Evolutionary conservation across 2,329 filamentous ascomycete genomes (phyloP).

Genomic region (Apiospora aurea): DNA sequence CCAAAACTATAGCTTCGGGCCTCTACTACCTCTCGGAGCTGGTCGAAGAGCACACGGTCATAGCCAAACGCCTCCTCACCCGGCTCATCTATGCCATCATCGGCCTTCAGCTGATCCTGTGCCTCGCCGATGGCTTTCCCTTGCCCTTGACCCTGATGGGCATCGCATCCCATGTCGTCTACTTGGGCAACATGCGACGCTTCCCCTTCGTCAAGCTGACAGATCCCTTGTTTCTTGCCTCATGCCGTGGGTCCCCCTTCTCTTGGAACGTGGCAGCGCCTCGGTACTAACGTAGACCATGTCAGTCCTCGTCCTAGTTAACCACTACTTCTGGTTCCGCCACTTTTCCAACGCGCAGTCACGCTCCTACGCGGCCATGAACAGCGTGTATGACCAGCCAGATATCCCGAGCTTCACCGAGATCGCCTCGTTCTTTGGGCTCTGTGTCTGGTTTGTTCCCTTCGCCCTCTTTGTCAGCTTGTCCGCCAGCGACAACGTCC

Average conservation of each 20-base stretch:
- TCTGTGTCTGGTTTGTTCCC: slow-evolving; percentile 96
- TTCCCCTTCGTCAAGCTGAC: slow-evolving; percentile 83
- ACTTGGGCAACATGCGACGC: slow-evolving; percentile 82
- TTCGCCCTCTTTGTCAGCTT: slow-evolving; percentile 95
- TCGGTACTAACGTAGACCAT: slow-evolving; percentile 27
- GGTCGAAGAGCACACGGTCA: slow-evolving; percentile 95
- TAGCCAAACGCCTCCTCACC: slow-evolving; percentile 86
- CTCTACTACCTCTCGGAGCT: slow-evolving; percentile 98
- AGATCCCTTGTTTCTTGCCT: slow-evolving; percentile 85
- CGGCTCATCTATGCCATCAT: slow-evolving; percentile 87
- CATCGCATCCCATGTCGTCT: slow-evolving; percentile 82
- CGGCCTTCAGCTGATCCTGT: slow-evolving; percentile 74
- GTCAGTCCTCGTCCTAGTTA: slow-evolving; percentile 79
- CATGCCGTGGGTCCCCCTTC: slow-evolving; percentile 69
- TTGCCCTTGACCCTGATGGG: slow-evolving; percentile 76
- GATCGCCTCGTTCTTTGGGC: slow-evolving; percentile 93
- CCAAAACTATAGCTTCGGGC: slow-evolving; percentile 75
- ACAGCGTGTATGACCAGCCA: slow-evolving; percentile 68
- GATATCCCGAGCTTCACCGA: slow-evolving; percentile 85
- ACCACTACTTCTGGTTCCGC: slow-evolving; percentile 96
- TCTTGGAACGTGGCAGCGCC: not conserved
- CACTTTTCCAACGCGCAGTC: slow-evolving; percentile 78
- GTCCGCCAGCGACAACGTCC: slow-evolving; percentile 91
- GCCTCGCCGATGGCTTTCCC: slow-evolving; percentile 86
- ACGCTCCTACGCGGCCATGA: slow-evolving; percentile 62